Percentiles rank a stretch among this genome's conserved stretches.
These are phyloP conservation scores for Colletotrichum lini DNA, from an alignment of 2,329 filamentous ascomycete species.

Conservation along the genomic window DNA sequence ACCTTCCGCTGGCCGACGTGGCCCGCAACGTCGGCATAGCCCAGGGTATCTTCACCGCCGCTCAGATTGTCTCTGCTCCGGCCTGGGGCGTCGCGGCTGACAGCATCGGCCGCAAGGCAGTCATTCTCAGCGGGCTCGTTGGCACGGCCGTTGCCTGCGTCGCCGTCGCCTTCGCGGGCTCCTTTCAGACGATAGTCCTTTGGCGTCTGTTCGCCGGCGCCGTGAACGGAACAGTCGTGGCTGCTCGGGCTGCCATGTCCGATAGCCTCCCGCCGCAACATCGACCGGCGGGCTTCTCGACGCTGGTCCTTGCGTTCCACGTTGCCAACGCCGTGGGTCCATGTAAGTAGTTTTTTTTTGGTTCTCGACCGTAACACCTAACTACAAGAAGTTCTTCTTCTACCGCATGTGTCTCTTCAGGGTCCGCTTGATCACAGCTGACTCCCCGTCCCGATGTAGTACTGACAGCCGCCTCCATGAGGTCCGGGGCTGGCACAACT, in stretches of 20 bases:
- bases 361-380: not conserved
- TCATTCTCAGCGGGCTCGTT: constrained; percentile 6
- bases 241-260: constrained; percentile 12
- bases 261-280: not conserved
- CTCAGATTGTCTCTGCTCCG: constrained; percentile 7
- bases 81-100: constrained; percentile 5
- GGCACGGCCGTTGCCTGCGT: not conserved
- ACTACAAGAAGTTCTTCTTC: too few species aligned
- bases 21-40: constrained; percentile 13
- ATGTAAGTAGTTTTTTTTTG: not conserved
- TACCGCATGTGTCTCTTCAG: not conserved
- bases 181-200: not conserved
- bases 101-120: constrained; percentile 2
- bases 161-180: constrained; percentile 7
- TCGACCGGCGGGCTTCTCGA: constrained; percentile 8
- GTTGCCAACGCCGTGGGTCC: constrained; percentile 11
- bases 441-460: not conserved
- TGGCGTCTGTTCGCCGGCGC: constrained; percentile 11
- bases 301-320: constrained; percentile 14
- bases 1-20: not conserved
- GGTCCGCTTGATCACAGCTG: not conserved
- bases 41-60: constrained; percentile 17
- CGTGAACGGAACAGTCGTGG: constrained; percentile 15
- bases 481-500: not conserved
- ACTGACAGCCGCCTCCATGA: not conserved